Percentiles rank a stretch among this genome's conserved stretches.
Evolutionary conservation across 1,284 basidiomycete species (phyloP).

Genomic region (Melampsora americana): DNA sequence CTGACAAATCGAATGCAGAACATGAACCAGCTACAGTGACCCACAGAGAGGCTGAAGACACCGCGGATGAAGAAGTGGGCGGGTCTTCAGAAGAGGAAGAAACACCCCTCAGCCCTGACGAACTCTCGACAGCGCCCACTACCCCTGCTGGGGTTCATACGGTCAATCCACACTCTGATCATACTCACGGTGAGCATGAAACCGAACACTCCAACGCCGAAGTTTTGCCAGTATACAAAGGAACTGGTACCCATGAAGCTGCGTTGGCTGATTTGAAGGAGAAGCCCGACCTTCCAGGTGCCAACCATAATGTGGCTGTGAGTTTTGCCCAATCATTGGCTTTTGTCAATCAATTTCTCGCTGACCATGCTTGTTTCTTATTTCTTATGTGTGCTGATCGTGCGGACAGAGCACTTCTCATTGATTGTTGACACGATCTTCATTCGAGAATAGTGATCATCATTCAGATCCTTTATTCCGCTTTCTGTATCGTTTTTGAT

Average conservation of each 20-base stretch:
- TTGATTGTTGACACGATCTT: too few species aligned
- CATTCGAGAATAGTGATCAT: too few species aligned
- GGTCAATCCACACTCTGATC: not conserved
- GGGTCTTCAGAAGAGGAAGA: slow-evolving; percentile 42
- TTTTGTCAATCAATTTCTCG: too few species aligned
- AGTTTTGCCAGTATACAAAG: slow-evolving; percentile 30
- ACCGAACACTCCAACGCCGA: not conserved
- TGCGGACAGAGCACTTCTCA: too few species aligned
- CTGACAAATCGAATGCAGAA: not conserved
- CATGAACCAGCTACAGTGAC: slow-evolving; percentile 24
- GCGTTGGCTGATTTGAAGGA: slow-evolving; percentile 33
- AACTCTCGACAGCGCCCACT: slow-evolving; percentile 37
- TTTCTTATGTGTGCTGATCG: too few species aligned
- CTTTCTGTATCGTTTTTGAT: too few species aligned
- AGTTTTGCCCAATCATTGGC: not conserved
- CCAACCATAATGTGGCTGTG: slow-evolving; percentile 8
- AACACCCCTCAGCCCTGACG: slow-evolving; percentile 19
- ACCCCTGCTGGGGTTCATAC: slow-evolving; percentile 14
- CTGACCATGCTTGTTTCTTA: too few species aligned
- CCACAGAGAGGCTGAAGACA: slow-evolving; percentile 4
- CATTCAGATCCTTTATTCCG: too few species aligned
- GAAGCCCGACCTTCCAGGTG: slow-evolving; percentile 14
- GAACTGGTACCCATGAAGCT: slow-evolving; percentile 19
- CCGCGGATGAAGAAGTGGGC: slow-evolving; percentile 28
- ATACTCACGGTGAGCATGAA: not conserved